Evolutionary conservation across 176 grass and related monocot species (phyloP).

Genomic region (Musa troglodytarum): DNA sequence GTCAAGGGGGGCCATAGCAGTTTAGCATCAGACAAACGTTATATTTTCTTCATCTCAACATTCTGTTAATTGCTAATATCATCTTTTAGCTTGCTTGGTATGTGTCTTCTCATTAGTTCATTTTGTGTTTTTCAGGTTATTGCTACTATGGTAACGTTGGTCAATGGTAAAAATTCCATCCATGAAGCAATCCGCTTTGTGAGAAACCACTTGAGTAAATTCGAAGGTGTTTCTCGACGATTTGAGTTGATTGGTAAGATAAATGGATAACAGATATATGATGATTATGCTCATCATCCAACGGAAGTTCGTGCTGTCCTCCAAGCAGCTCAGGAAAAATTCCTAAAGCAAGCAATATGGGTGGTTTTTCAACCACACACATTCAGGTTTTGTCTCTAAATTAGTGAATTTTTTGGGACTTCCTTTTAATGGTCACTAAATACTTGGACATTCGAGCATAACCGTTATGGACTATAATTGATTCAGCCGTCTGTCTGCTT

Average conservation of each 20-base stretch:
- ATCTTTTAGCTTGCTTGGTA: too few species aligned
- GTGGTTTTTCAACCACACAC: constrained; percentile 17
- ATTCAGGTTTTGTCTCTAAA: constrained; percentile 11
- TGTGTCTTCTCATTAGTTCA: background rate
- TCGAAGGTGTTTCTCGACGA: constrained; percentile 13
- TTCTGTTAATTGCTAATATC: too few species aligned
- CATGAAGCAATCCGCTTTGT: background rate
- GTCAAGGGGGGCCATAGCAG: too few species aligned
- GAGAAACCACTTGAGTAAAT: constrained; percentile 9
- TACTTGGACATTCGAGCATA: background rate
- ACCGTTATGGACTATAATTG: background rate
- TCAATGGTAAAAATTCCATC: background rate
- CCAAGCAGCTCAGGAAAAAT: constrained; percentile 9
- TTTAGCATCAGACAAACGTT: too few species aligned
- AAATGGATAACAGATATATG: constrained; percentile 20
- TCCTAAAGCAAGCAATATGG: constrained; percentile 1
- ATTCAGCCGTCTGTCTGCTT: constrained; percentile 4
- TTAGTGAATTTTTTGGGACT: background rate
- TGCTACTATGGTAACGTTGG: constrained; percentile 2
- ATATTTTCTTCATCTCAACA: too few species aligned
- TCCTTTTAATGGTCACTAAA: background rate
- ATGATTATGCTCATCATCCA: constrained; percentile 23
- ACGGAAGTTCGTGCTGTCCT: constrained; percentile 18
- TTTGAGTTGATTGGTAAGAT: constrained; percentile 16
- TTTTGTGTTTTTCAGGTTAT: constrained; percentile 6